Conservation (phyloP, 1,139 yeast genomes). For the Geotrichum macrosporum region DNA sequence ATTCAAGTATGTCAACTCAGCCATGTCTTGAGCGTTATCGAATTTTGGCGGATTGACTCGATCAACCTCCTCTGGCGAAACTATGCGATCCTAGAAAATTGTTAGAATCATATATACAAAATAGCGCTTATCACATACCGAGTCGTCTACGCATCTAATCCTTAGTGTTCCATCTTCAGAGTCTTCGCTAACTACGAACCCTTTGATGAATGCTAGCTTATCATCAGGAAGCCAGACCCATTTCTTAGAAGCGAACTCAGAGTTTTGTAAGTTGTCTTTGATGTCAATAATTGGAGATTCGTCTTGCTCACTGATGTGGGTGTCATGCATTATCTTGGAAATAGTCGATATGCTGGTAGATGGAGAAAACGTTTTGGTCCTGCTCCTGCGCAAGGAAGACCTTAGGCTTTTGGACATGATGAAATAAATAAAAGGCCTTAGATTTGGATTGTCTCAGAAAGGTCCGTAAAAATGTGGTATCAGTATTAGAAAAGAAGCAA, state of each 20-base stretch:
- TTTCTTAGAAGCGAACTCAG: conserved; percentile 51
- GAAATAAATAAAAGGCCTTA: too few species aligned
- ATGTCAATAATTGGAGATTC: conserved; percentile 20
- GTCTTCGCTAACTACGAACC: conserved; percentile 56
- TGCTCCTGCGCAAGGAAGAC: conserved; percentile 2
- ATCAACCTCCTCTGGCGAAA: conserved; percentile 50
- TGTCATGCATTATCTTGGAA: conserved; percentile 12
- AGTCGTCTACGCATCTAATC: conserved; percentile 51
- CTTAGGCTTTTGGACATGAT: conserved; percentile 1
- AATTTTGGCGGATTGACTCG: conserved; percentile 83
- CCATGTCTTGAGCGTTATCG: conserved; percentile 91
- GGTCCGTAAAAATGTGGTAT: too few species aligned
- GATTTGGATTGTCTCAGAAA: too few species aligned
- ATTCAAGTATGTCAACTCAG: conserved; percentile 86
- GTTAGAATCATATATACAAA: conserved; percentile 11
- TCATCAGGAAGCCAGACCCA: conserved; percentile 84
- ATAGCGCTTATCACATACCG: conserved; percentile 33
- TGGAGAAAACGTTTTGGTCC: conserved; percentile 19
- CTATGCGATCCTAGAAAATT: conserved; percentile 39
- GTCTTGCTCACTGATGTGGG: neutral
- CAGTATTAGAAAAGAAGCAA: too few species aligned
- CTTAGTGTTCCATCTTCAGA: conserved; percentile 48
- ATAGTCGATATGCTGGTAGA: conserved; percentile 14
- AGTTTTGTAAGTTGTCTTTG: conserved; percentile 35
- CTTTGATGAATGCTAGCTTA: conserved; percentile 62